A percentile compares a stretch with the other conserved stretches of the same genome.
Conservation (phyloP, 2,329 filamentous ascomycete genomes). For the Anthostomella pinea region DNA sequence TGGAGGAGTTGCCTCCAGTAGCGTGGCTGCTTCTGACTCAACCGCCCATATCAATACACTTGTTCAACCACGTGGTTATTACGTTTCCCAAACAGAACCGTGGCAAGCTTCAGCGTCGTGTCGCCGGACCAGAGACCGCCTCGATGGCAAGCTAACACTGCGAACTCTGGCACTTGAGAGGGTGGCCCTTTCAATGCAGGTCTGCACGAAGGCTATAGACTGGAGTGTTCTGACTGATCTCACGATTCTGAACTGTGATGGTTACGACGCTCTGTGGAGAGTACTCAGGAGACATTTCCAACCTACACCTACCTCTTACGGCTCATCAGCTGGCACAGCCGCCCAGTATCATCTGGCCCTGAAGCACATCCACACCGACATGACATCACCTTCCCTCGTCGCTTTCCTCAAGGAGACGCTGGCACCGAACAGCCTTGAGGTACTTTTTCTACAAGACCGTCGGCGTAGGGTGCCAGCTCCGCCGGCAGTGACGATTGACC, state of each 20-base stretch:
- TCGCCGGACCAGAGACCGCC: conserved; percentile 41
- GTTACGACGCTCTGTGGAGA: conserved; percentile 74
- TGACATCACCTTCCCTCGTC: conserved; percentile 65
- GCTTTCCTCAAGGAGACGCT: conserved; percentile 74
- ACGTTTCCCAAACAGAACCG: too few relatives aligned
- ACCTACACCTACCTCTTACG: conserved; percentile 36
- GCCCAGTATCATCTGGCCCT: conserved; percentile 62
- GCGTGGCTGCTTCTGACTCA: conserved; percentile 1
- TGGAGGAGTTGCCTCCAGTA: conserved; percentile 2
- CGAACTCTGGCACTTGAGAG: conserved; percentile 73
- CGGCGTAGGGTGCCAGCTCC: conserved; percentile 45
- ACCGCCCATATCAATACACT: conserved; percentile 4
- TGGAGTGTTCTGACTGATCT: conserved; percentile 70
- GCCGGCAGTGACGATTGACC: conserved; percentile 60
- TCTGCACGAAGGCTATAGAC: conserved; percentile 69
- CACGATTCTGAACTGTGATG: conserved; percentile 70
- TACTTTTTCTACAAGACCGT: conserved; percentile 71
- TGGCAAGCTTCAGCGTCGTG: too few relatives aligned
- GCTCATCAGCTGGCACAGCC: conserved; percentile 32
- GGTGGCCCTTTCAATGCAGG: conserved; percentile 67
- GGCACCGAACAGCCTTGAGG: conserved; percentile 75
- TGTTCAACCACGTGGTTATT: too few relatives aligned
- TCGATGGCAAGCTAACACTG: conserved; percentile 61
- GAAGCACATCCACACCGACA: conserved; percentile 74
- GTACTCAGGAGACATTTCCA: conserved; percentile 62